Evolutionary conservation across 2,329 filamentous ascomycete genomes (phyloP), one percentile per base, ranked within the genome.

Genomic region (Chrysoporthe cubensis): DNA sequence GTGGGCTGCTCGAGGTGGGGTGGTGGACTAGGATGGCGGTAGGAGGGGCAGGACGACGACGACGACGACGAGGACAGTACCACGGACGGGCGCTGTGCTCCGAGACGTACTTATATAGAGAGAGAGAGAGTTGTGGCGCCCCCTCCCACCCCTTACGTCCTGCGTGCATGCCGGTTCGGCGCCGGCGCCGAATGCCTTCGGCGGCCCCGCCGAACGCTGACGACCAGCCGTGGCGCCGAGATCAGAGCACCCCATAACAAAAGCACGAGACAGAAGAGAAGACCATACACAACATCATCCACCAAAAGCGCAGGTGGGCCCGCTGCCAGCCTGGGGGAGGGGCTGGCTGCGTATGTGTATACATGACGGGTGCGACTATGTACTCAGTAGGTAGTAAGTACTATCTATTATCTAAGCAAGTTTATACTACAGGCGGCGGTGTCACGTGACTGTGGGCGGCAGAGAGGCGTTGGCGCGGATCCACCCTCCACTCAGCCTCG

Each of bases 141-240:
- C 34, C 18, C 54, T 13, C 21, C n/a, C n/a, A 32, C 5, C 43
- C 6, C 13, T 26, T n/a, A 21, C 16, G 44, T 42, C 11, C 16
- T 42, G 7, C 6, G 3, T 50, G 7, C 6, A 2, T 50, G 40
- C 50, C 2, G 42, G 14, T 60, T 64, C 62, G 62, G 62, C 57
- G 62, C 48, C 48, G 46, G 34, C 66, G 62, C 66, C 66, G 66
- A 67, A 57, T 46, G 48, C 6, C 40, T 52, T 65, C 57, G 66
- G 62, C 54, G 57, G 66, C 18, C 44, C 43, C 60, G 43, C 59
- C 60, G 60, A 62, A 52, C 18, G 9, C 18, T 44, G 44, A 32
- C 34, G 21, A 42, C 43, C n/a, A 61, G 46, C 32, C 60, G 43
- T 44, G 32, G 16, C 34, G 14, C 44, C 16, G 11, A 11, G 18